phyloP scores from a whole-genome alignment of 179 eudicot genomes.

The Nepenthes alata region DNA sequence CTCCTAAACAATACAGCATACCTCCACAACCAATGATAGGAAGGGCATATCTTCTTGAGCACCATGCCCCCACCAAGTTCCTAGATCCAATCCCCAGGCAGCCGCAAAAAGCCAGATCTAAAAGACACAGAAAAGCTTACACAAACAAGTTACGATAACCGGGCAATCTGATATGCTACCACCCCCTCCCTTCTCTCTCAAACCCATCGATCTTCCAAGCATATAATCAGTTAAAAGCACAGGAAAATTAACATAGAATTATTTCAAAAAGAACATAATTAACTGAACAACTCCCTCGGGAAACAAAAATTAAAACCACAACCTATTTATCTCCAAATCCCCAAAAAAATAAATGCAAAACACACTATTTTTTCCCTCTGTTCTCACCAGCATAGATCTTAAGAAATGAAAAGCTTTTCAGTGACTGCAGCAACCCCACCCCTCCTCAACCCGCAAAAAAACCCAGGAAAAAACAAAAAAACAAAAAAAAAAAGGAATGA shows the following conservation, averaged over 20 bases:
- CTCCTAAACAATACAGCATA: conserved; percentile 22
- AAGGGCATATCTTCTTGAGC: conserved; percentile 29
- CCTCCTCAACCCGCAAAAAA: no score
- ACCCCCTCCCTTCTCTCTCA: conserved; percentile 8
- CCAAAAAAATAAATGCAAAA: no score
- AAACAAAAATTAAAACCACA: background rate
- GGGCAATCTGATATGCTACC: conserved; percentile 16
- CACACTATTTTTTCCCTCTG: no score
- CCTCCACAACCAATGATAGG: conserved; percentile 23
- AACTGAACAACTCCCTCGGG: background rate
- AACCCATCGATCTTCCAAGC: conserved; percentile 6
- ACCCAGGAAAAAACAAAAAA: no score
- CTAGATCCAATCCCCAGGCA: conserved; percentile 64
- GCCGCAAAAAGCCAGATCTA: conserved; percentile 57
- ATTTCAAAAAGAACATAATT: background rate
- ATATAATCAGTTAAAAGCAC: background rate
- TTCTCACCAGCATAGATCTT: no score
- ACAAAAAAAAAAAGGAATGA: no score
- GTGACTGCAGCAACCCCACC: no score
- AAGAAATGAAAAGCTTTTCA: no score
- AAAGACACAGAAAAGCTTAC: conserved; percentile 43
- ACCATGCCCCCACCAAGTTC: conserved; percentile 32
- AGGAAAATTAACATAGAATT: background rate
- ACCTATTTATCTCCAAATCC: no score
- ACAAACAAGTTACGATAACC: conserved; percentile 28